Evolutionary conservation across 2,329 filamentous ascomycete species (phyloP).

Genomic region (Neoarthrinium moseri): DNA sequence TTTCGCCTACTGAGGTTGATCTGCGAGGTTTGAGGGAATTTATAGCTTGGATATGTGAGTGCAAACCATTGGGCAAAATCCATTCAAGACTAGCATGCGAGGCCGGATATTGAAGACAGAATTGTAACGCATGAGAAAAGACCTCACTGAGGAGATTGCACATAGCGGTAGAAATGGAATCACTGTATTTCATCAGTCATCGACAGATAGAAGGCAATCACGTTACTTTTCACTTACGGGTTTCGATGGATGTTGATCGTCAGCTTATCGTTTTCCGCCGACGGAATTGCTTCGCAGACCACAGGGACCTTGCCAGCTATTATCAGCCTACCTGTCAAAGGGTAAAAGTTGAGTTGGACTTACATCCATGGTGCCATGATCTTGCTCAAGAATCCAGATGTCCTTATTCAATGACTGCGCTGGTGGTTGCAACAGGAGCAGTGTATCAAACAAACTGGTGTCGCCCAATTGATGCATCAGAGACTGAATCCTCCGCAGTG

Average conservation of each 20-base stretch:
- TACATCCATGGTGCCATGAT: constrained; percentile 67
- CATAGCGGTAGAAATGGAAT: constrained; percentile 18
- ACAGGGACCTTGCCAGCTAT: constrained; percentile 54
- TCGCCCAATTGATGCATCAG: constrained; percentile 37
- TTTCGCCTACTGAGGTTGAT: not conserved
- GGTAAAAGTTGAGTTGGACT: constrained; percentile 24
- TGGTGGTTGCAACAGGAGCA: constrained; percentile 75
- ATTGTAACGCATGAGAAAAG: constrained; percentile 23
- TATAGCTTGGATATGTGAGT: constrained; percentile 20
- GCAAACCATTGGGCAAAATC: constrained; percentile 16
- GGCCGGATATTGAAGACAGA: constrained; percentile 26
- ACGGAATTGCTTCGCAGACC: constrained; percentile 71
- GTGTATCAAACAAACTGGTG: constrained; percentile 70
- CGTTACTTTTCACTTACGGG: constrained; percentile 33
- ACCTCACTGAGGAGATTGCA: constrained; percentile 23
- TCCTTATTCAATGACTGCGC: constrained; percentile 51
- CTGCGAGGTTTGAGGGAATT: not conserved
- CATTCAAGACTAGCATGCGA: constrained; percentile 23
- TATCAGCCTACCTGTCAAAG: not conserved
- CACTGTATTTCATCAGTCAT: constrained; percentile 19
- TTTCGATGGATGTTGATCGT: constrained; percentile 63
- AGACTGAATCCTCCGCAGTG: constrained; percentile 69
- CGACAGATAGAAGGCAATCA: not conserved
- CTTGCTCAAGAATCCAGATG: constrained; percentile 57
- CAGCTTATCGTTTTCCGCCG: constrained; percentile 49